Evolutionary conservation across 345 rosid species (phyloP).

Genomic region (Pugionium dolabratum): DNA sequence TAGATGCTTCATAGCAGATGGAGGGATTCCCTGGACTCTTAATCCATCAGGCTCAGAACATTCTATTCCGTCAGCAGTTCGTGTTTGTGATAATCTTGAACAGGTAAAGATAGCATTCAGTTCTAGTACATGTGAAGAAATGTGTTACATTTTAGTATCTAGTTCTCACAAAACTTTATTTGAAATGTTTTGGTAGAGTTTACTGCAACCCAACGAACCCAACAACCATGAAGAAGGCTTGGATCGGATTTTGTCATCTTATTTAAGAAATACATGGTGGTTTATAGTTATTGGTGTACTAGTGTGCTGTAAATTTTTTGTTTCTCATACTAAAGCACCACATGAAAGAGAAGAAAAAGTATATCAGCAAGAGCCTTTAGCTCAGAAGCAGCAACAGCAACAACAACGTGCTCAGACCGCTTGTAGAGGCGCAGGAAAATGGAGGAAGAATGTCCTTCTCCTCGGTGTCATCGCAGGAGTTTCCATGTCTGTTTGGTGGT

Average conservation of each 20-base stretch:
- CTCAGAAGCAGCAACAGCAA: conserved; percentile 47
- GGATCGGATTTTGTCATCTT: neutral
- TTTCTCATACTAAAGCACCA: neutral
- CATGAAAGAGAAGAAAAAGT: conserved; percentile 25
- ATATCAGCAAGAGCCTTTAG: conserved; percentile 40
- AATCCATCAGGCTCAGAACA: conserved; percentile 1
- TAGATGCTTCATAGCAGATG: neutral
- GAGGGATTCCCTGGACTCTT: conserved; percentile 12
- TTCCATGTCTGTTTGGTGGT: conserved; percentile 58
- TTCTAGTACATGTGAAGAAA: neutral
- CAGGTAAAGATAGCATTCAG: neutral
- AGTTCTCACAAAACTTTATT: neutral
- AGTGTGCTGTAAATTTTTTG: conserved; percentile 3
- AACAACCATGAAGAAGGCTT: conserved; percentile 14
- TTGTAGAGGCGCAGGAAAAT: conserved; percentile 61
- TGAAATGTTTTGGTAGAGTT: neutral
- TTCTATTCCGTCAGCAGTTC: neutral
- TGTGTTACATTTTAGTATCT: conserved; percentile 1
- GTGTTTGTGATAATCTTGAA: neutral
- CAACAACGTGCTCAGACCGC: conserved; percentile 52
- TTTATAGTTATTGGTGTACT: conserved; percentile 2
- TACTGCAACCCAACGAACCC: conserved; percentile 27
- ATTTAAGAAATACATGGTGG: conserved; percentile 8
- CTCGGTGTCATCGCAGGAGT: conserved; percentile 56
- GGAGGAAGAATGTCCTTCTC: conserved; percentile 69